Percentiles rank a stretch among this genome's conserved stretches.
Evolutionary conservation across 116 monocot genomes (phyloP).

Genomic region (Papilionanthe hybrid): DNA sequence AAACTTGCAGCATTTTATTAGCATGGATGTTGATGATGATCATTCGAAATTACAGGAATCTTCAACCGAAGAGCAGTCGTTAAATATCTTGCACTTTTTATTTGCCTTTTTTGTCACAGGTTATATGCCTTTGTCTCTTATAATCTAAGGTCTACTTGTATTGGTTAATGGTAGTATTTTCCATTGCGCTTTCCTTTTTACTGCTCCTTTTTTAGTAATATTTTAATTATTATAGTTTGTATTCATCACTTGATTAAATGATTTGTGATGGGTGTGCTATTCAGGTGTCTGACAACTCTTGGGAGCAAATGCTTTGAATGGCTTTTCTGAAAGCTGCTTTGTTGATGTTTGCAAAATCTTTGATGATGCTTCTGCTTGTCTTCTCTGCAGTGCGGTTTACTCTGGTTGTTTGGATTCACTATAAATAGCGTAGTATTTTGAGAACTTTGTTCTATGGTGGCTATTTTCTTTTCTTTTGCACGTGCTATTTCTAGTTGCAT

Average conservation of each 20-base stretch:
- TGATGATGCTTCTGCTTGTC: slow-evolving; percentile 26
- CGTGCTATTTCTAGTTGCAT: neutral
- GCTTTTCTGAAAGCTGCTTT: slow-evolving; percentile 61
- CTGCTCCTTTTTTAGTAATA: neutral
- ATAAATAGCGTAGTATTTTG: slow-evolving; percentile 3
- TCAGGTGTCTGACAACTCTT: slow-evolving; percentile 59
- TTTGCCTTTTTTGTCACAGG: no score
- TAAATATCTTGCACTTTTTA: no score
- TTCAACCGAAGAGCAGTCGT: no score
- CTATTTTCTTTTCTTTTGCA: neutral
- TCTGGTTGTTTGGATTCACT: slow-evolving; percentile 11
- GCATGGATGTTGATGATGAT: no score
- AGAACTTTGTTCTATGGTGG: neutral
- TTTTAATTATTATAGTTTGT: slow-evolving; percentile 5
- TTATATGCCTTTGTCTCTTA: no score
- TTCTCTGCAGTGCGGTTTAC: slow-evolving; percentile 14
- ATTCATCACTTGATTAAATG: slow-evolving; percentile 21
- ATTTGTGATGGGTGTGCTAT: slow-evolving; percentile 30
- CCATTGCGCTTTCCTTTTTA: neutral
- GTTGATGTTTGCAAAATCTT: slow-evolving; percentile 32
- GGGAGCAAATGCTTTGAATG: slow-evolving; percentile 61
- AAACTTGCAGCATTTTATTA: no score
- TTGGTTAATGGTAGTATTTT: neutral
- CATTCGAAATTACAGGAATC: no score
- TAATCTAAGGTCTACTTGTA: no score